Conservation (phyloP, 177 flowering plant species). For the Tripterygium wilfordii region DNA sequence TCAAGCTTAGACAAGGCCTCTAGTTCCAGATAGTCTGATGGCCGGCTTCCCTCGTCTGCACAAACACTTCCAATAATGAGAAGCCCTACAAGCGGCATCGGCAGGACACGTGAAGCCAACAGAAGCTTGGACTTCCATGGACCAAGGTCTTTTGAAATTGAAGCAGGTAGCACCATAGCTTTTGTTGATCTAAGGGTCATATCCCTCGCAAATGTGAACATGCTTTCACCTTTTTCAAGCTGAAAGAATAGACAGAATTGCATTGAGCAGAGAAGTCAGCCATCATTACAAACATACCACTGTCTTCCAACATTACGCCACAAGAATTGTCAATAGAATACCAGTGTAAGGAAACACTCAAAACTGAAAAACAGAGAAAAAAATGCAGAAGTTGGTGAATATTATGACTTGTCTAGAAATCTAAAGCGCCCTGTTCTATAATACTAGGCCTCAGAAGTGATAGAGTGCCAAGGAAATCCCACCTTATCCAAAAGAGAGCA, state of each 20-base stretch:
- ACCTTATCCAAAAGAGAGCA: no score
- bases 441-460: no score
- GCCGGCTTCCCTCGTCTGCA: conserved; percentile 45
- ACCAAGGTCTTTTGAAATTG: conserved; percentile 65
- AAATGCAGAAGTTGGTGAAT: no score
- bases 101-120: conserved; percentile 88
- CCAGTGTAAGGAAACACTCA: no score
- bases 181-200: conserved; percentile 83
- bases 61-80: conserved; percentile 79
- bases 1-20: conserved; percentile 91
- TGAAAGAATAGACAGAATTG: conserved; percentile 21
- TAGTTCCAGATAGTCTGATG: conserved; percentile 66
- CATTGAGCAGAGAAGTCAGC: neutral
- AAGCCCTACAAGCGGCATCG: conserved; percentile 97
- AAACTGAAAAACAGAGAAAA: no score
- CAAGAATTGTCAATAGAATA: no score
- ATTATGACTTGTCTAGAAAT: no score
- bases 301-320: no score
- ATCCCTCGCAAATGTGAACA: conserved; percentile 87
- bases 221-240: conserved; percentile 85
- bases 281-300: no score
- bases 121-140: conserved; percentile 94
- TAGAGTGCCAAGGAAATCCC: no score
- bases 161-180: conserved; percentile 56
- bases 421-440: no score